Base-by-base conservation (phyloP, 176 grass and related monocot species). In the Alopecurus myosuroides region DNA sequence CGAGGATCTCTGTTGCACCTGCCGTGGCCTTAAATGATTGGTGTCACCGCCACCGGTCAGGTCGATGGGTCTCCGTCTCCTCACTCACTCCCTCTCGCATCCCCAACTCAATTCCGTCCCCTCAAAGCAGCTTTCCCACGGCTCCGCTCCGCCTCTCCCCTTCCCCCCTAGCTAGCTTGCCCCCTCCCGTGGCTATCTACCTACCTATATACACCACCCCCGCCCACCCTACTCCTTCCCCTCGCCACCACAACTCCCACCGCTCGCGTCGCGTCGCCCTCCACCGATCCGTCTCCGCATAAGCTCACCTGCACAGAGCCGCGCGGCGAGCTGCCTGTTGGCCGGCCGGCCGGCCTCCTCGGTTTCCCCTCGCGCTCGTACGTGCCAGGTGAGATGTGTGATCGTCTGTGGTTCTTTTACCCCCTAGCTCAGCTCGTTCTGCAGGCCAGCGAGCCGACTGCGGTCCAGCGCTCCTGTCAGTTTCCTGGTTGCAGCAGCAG, bases 181-280 rank as follows among this genome's bases (percentile, higher is more conserved):
- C 61, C 70, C 70, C 42, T 74, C 44, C 44, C 71, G 25, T 29
- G 71, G 15, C 71, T 31, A 49, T 50, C 71, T 50, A 50, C 71
- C 71, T 48, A 34, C 72, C 72, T 75, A 75, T 75, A 75, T 75
- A 75, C 72, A 75, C 71, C 71, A 12, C 72, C 17, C 70, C 71
- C 28, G 45, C 45, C 45, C 72, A 75, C 72, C 71, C 71, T 33
- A 33, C 44, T 22, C 45, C 29, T 39, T 29, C 15, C 17, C 45
- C 68, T 26, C 37, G n/a, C 7, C 39, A 11, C 39, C 68, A 71
- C 68, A 10, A 11, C 22, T 31, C 17, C 63, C 18, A n/a, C n/a
- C 55, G 10, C 57, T 28, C 56, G 13, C 45, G n/a, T 19, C 48
- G 15, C 18, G 55, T 26, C 58, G 29, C 4, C 30, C 30, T 65